Base-by-base conservation (phyloP, 2,329 filamentous ascomycete species). In the Teratosphaeria gauchensis region DNA sequence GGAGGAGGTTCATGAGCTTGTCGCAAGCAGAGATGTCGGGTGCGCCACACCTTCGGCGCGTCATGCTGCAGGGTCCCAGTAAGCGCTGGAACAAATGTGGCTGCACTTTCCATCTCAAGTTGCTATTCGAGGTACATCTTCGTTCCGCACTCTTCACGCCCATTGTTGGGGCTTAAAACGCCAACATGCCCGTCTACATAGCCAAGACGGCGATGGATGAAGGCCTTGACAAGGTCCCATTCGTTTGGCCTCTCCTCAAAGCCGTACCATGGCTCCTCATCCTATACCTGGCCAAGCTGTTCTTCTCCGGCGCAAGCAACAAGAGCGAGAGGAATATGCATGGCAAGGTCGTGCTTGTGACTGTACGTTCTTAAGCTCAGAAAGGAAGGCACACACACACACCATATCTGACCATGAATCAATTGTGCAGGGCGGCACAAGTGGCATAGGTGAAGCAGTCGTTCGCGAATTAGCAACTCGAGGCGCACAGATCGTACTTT, bases 331-430 rank as follows among this genome's bases (percentile, higher is more conserved):
- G 90, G 60, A 81, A 88, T 58, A 91, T 99, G 85, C 91, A 96
- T 74, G 91, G 90, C 54, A 95, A 95, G 71, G 90, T 99, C 54
- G 82, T 96, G 52, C 86, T 99, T 80, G 84, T 99, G 56, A 99
- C 94, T 19, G 92, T 86, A 79, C 56, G 76, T 61, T 30, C 24
- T 42, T 2, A 7, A 19, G 24, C 21, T 24, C 35, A 32, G 33
- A 38, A 2, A 48, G 42, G n/a, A 48, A 48, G 42, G 42, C 42
- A 48, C n/a, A n/a, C 42, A 48, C n/a, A n/a, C 4, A 28, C 42
- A 48, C 6, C 5, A 12, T 4, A 48, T n/a, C n/a, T 48, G 42
- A 48, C 42, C 16, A n/a, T 21, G 33, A 7, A 28, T 28, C 6
- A 35, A 11, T 35, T 9, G n/a, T 19, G 42, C 31, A 87, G 85